Base-by-base conservation (phyloP, 805 yeast genomes). In the Starmerella ratchasimensis region DNA sequence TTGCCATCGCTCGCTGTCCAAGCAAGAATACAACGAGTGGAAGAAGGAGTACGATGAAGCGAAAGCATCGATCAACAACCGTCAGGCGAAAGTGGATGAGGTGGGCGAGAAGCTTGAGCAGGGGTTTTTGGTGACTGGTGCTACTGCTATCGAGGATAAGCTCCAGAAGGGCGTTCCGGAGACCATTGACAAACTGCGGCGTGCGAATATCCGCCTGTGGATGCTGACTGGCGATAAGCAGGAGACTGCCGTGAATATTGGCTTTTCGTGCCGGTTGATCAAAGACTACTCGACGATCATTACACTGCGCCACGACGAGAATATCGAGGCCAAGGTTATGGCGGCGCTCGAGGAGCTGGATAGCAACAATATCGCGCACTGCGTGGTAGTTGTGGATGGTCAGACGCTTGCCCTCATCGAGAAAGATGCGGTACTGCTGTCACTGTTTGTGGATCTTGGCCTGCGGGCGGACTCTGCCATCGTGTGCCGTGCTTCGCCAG, bases 161-260 rank as follows among this genome's bases (percentile, higher is more conserved):
- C 65, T 90, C 28, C 99, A 90, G 60, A 79, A 76, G 18, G 99
- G 98, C n/a, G 98, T 90, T 5, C 79, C 96, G 17, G 94, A 86
- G 38, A 72, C 97, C 0, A 86, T 90, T 45, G 96, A 83, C 41
- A 84, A 83, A 52, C 67, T 90, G 34, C 71, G 94, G 49, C 68
- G 93, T 45, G 97, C 99, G 0, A 94, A 94, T 2, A 83, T 90
- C 40, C 82, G 78, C 52, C 61, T 90, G 66, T 90, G 99, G 99
- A 90, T 90, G 96, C 64, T 90, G 33, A 90, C 99, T 0, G 99
- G 99, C 31, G 99, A 90, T 56, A 93, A 93, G 55, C 67, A 96
- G 42, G 99, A 90, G 58, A 90, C 99, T 0, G 99, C 99, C 1
- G 84, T 90, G 43, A 90, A 84, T 53, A 88, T 90, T 58, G 98